Base-by-base conservation (phyloP, 441 rosid species). In the Melianthus villosus region DNA sequence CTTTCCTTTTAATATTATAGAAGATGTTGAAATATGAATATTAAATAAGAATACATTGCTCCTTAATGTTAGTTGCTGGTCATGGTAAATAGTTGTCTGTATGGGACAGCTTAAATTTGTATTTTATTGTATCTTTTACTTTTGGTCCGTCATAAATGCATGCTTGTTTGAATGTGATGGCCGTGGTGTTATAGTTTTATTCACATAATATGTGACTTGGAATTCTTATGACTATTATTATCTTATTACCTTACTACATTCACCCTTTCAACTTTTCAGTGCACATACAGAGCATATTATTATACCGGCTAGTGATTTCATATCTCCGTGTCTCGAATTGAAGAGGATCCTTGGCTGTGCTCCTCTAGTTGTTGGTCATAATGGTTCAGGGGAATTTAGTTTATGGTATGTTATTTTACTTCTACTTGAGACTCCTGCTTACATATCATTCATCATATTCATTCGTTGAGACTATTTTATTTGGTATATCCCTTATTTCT, bases 341-440 rank as follows among this genome's bases (percentile, higher is more conserved):
- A 77, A 77, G 75, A 77, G 65, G 56, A 67, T 84, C 52, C 79
- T 83, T 2, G 63, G 66, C 25, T 64, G 61, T 64, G 63, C 66
- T 36, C 50, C 57, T 63, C 67, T 81, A 8, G 60, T 84, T 36
- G 43, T 81, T 15, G 92, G 94, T 42, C 82, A 71, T 53, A 68
- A 75, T 55, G 89, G 78, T 56, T 54, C 61, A 42, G 92, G 83
- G 40, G 89, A 84, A 53, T 89, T 89, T 56, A 66, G 65, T 42
- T 6, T 89, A 52, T 84, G 97, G 96, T 89, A 76, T 7, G 71
- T 48, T 39, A 25, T 54, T 45, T 48, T 22, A 5, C n/a, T 40
- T 25, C 4, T 2, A 9, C n/a, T n/a, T 0, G 23, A 15, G 31
- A 4, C 11, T 9, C 33, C 34, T 43, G 18, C 40, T 26, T 50